phyloP scores from a whole-genome alignment of 1,284 basidiomycete genomes.

The Ceratobasidium sp. region DNA sequence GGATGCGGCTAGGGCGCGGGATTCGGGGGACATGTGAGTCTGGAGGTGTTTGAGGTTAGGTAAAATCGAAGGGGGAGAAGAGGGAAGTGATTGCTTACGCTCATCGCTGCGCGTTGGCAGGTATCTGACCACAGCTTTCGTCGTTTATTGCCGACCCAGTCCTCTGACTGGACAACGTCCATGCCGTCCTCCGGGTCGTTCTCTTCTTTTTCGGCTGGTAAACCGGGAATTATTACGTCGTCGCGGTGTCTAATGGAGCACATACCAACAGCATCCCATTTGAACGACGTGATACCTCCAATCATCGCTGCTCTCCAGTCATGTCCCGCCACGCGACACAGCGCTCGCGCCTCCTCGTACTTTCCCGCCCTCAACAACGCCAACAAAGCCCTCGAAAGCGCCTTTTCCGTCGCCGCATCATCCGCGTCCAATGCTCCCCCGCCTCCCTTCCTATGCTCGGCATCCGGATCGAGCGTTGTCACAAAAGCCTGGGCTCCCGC shows the following conservation, averaged over 20 bases:
- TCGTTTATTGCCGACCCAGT: slow-evolving; percentile 73
- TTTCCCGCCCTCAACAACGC: slow-evolving; percentile 66
- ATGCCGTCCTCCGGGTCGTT: slow-evolving; percentile 62
- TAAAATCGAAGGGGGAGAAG: neutral
- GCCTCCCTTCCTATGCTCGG: slow-evolving; percentile 60
- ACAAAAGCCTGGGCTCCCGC: slow-evolving; percentile 63
- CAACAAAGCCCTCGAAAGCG: slow-evolving; percentile 33
- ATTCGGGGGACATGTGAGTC: slow-evolving; percentile 65
- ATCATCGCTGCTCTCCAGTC: slow-evolving; percentile 91
- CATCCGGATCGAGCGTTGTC: slow-evolving; percentile 77
- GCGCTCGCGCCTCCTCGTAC: slow-evolving; percentile 82
- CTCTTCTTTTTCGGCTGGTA: slow-evolving; percentile 12
- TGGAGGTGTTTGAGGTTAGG: slow-evolving; percentile 50
- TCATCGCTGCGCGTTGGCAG: slow-evolving; percentile 78
- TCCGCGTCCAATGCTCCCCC: slow-evolving; percentile 67
- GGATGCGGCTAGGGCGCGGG: slow-evolving; percentile 83
- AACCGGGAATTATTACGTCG: neutral
- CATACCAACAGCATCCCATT: slow-evolving; percentile 72
- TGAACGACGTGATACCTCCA: slow-evolving; percentile 76
- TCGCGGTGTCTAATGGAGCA: slow-evolving; percentile 1
- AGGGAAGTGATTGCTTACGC: slow-evolving; percentile 59
- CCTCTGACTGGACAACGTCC: slow-evolving; percentile 53
- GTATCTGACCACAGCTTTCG: slow-evolving; percentile 84
- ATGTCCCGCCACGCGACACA: slow-evolving; percentile 82
- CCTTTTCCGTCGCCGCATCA: slow-evolving; percentile 63